Conservation (phyloP, 768 basidiomycete genomes). For the Suillus hirtellus region DNA sequence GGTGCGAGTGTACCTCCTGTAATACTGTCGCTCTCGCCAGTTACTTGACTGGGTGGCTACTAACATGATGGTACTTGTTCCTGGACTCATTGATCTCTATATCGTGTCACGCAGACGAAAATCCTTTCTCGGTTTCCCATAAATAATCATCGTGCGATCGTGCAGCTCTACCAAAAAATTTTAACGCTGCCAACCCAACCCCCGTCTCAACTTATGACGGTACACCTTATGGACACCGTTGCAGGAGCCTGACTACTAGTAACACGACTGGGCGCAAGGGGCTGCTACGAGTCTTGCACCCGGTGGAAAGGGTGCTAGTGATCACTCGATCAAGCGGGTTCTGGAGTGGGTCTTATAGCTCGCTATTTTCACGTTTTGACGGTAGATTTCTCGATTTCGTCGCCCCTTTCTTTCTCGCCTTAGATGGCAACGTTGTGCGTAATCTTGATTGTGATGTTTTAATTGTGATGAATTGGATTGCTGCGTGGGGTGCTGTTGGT, state of each 20-base stretch:
- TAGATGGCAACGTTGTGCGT: too few species aligned
- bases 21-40: neutral
- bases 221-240: neutral
- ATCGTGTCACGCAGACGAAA: neutral
- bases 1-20: neutral
- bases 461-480: too few species aligned
- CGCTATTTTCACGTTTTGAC: too few species aligned
- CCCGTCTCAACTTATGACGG: neutral
- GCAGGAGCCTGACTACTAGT: neutral
- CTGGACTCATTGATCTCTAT: neutral
- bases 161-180: neutral
- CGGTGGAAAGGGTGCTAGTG: neutral
- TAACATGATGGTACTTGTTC: neutral
- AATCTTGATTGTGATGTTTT: too few species aligned
- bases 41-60: neutral
- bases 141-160: neutral
- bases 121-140: neutral
- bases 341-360: too few species aligned
- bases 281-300: neutral
- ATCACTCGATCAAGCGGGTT: neutral
- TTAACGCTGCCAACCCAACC: neutral
- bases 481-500: too few species aligned
- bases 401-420: too few species aligned
- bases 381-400: too few species aligned
- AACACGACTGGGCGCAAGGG: neutral